phyloP scores from a whole-genome alignment of 2,329 filamentous ascomycete genomes.

The Pyrenochaeta sp. region DNA sequence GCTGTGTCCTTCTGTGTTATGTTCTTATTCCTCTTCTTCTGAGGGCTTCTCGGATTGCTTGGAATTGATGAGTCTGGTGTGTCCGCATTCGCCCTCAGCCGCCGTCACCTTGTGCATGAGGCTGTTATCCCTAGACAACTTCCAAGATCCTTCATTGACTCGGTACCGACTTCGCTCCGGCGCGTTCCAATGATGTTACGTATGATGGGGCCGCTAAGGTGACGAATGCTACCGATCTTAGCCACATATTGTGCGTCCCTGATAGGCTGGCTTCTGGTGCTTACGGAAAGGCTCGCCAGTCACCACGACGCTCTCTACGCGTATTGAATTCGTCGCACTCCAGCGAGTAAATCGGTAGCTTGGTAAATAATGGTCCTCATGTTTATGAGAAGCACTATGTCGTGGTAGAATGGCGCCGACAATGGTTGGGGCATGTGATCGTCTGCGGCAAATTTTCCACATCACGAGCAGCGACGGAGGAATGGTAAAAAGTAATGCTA shows the following conservation, averaged over 20 bases:
- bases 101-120: no score
- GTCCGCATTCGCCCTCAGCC: no score
- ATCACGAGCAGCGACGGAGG: background rate
- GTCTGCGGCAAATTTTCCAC: background rate
- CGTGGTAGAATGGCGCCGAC: background rate
- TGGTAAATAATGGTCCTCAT: background rate
- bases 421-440: background rate
- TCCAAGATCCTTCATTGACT: no score
- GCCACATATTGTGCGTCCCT: background rate
- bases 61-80: no score
- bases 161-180: no score
- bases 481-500: background rate
- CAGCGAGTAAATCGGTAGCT: background rate
- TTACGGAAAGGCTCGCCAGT: background rate
- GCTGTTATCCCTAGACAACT: no score
- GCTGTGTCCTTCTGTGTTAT: no score
- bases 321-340: background rate
- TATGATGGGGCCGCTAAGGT: background rate
- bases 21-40: no score
- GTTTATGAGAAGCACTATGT: background rate
- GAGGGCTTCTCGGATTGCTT: no score
- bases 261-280: background rate
- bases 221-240: background rate
- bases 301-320: background rate
- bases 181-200: no score